Evolutionary conservation across 2,329 filamentous ascomycete species (phyloP).

Genomic region (Akanthomyces muscarius): DNA sequence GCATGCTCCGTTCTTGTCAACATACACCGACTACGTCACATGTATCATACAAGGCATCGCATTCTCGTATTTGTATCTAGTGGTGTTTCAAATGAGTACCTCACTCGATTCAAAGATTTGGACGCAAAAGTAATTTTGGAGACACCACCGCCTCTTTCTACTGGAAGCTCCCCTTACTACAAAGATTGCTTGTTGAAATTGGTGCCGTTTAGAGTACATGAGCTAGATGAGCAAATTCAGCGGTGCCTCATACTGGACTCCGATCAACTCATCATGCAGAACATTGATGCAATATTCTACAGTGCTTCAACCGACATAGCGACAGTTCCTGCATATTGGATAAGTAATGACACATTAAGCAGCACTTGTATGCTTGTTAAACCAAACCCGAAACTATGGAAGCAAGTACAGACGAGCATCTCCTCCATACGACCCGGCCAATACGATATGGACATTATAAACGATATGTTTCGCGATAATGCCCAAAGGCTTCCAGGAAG

Average conservation of each 20-base stretch:
- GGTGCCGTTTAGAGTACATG: conserved; percentile 20
- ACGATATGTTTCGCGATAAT: conserved; percentile 16
- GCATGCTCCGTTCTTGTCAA: conserved; percentile 22
- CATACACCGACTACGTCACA: conserved; percentile 16
- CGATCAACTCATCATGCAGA: conserved; percentile 21
- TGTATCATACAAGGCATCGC: conserved; percentile 15
- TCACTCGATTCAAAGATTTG: conserved; percentile 3
- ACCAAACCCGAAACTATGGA: conserved; percentile 17
- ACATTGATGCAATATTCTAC: conserved; percentile 20
- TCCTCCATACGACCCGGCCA: conserved; percentile 15
- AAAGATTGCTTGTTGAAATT: conserved; percentile 21
- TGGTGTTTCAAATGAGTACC: conserved; percentile 19
- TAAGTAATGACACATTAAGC: conserved; percentile 15
- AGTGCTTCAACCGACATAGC: conserved; percentile 12
- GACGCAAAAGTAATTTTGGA: conserved; percentile 18
- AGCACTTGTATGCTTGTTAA: conserved; percentile 23
- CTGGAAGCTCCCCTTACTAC: conserved; percentile 14
- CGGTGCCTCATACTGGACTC: conserved; percentile 20
- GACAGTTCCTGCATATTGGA: conserved; percentile 21
- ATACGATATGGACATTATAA: conserved; percentile 23
- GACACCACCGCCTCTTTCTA: conserved; percentile 17
- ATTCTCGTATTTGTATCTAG: conserved; percentile 19
- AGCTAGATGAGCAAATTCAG: conserved; percentile 17
- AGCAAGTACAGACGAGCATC: conserved; percentile 6
- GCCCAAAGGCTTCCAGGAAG: conserved; percentile 11